Evolutionary conservation across 2,329 filamentous ascomycete species (phyloP).

Genomic region (Clonostachys chloroleuca): DNA sequence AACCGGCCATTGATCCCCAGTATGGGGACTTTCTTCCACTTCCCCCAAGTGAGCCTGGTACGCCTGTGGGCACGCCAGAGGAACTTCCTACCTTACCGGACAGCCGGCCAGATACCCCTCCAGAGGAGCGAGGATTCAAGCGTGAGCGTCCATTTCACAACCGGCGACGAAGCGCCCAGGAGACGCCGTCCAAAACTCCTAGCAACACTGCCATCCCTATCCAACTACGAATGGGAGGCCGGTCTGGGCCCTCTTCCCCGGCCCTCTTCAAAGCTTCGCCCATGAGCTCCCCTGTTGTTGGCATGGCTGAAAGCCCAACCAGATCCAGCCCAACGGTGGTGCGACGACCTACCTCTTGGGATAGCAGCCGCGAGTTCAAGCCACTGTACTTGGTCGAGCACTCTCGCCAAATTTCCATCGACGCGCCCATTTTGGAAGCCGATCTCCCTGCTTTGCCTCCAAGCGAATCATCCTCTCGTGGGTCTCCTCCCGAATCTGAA

Average conservation of each 20-base stretch:
- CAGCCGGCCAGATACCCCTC: slow-evolving; percentile 54
- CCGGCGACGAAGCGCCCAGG: slow-evolving; percentile 44
- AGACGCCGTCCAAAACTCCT: slow-evolving; percentile 42
- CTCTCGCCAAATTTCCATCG: slow-evolving; percentile 30
- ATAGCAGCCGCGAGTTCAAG: slow-evolving; percentile 65
- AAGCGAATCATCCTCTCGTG: slow-evolving; percentile 26
- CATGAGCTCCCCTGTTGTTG: slow-evolving; percentile 20
- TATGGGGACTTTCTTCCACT: slow-evolving; percentile 62
- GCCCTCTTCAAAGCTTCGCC: slow-evolving; percentile 32
- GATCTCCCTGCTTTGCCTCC: slow-evolving; percentile 46
- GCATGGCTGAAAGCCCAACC: slow-evolving; percentile 17
- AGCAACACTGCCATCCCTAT: slow-evolving; percentile 56
- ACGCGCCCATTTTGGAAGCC: slow-evolving; percentile 18
- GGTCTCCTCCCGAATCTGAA: slow-evolving; percentile 11
- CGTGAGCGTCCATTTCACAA: slow-evolving; percentile 34
- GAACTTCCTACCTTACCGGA: slow-evolving; percentile 52
- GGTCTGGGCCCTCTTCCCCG: slow-evolving; percentile 38
- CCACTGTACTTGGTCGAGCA: slow-evolving; percentile 80
- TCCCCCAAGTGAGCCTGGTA: slow-evolving; percentile 54
- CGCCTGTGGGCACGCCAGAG: slow-evolving; percentile 30
- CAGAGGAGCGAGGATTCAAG: slow-evolving; percentile 36
- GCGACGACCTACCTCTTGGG: slow-evolving; percentile 54
- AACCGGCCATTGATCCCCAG: slow-evolving; percentile 62
- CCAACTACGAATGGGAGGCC: slow-evolving; percentile 45
- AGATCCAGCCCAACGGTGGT: slow-evolving; percentile 8